phyloP scores from a whole-genome alignment of 805 yeast species.

The Ogataea nonfermentans region DNA sequence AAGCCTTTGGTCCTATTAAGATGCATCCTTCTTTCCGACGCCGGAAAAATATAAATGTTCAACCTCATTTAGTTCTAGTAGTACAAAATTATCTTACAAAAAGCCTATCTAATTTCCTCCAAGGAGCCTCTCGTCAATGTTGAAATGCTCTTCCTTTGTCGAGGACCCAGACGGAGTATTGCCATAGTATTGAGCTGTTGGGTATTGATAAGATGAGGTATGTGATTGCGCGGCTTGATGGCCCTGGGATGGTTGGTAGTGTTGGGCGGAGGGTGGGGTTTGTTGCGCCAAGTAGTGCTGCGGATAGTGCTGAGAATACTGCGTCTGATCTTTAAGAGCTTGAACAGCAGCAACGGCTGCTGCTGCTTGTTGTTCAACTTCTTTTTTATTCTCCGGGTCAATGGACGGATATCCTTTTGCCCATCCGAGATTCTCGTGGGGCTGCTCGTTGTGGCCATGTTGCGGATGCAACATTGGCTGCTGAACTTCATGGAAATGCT shows the following conservation, averaged over 20 bases:
- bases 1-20: neutral
- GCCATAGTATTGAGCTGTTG: constrained; percentile 8
- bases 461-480: constrained; percentile 15
- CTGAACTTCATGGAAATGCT: constrained; percentile 17
- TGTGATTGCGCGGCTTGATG: constrained; percentile 12
- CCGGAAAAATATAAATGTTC: neutral
- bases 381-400: constrained; percentile 24
- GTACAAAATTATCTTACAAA: constrained; percentile 4
- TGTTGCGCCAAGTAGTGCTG: constrained; percentile 14
- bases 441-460: constrained; percentile 11
- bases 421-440: constrained; percentile 24
- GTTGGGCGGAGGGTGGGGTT: constrained; percentile 13
- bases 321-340: constrained; percentile 24
- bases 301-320: constrained; percentile 9
- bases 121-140: constrained; percentile 30
- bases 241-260: constrained; percentile 8
- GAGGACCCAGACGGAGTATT: constrained; percentile 3
- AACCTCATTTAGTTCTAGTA: neutral
- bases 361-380: constrained; percentile 25
- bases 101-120: constrained; percentile 17
- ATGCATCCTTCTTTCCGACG: constrained; percentile 14
- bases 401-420: constrained; percentile 21
- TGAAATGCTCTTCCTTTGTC: constrained; percentile 28
- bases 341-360: constrained; percentile 30
- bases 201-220: constrained; percentile 13